Base-by-base conservation (phyloP, 768 basidiomycete species). In the Coprinopsis strossmayeri region DNA sequence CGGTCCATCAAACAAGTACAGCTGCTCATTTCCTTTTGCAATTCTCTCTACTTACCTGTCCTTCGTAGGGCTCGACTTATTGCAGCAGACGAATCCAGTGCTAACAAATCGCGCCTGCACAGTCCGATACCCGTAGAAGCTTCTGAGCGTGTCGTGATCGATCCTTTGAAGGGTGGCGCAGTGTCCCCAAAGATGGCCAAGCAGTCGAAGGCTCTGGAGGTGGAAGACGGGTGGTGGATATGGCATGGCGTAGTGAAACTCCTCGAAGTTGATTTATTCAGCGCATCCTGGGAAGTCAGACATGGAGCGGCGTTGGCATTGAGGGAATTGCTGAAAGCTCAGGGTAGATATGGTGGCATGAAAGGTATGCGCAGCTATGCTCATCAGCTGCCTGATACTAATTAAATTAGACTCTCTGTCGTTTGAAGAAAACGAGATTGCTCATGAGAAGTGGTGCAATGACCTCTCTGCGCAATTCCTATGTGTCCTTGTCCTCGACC, bases 281-380 rank as follows among this genome's bases (percentile, higher is more conserved):
- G 86, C 57, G 76, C 84, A 2, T 76, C 82, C 2, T 98, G 96
- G 96, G 93, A 98, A 64, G 81, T 87, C 12, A 77, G 96, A 44
- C 96, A 99, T 58, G 96, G 96, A 28, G 87, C 93, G 13, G 88
- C 92, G 0, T 80, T 96, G 75, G 93, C 90, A 1, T 64, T 98
- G 25, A 77, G 92, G 39, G 96, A 97, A 60, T 65, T 98, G 38
- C 67, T 98, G 44, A 91, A 89, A 63, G 59, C 78, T 2, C 92
- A 95, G 60, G 92, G 91, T 4, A 74, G 76, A 58, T 83, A 72
- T 38, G 89, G 89, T 17, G 92, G 92, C 24, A 91, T 87, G 82
- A 74, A 72, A 71, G 82, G 90, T 87, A 48, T 20, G 64, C 21
- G 24, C n/a, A n/a, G n/a, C n/a, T n/a, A n/a, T n/a, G n/a, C n/a